These are phyloP conservation scores for Rugonectria rugulosa DNA, from an alignment of 2,329 filamentous ascomycete genomes.

Conservation along the genomic window DNA sequence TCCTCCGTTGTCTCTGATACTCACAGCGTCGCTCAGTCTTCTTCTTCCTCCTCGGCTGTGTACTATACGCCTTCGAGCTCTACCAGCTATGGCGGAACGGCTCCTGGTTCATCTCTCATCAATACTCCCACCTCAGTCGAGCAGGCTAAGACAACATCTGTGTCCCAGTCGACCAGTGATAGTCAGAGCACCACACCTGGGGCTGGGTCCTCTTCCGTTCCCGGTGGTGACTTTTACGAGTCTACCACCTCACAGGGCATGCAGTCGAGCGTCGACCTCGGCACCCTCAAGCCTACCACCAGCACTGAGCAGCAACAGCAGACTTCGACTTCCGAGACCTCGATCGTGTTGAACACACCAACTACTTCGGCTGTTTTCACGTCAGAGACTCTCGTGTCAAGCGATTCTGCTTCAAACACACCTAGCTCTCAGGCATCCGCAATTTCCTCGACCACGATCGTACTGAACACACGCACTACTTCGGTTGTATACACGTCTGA, in stretches of 20 bases:
- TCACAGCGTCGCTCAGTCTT: not conserved
- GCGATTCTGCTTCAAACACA: not conserved
- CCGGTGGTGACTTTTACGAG: slow-evolving; percentile 19
- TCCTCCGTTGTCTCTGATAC: not conserved
- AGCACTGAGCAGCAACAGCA: slow-evolving; percentile 3
- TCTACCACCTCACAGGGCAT: slow-evolving; percentile 11
- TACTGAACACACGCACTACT: too few relatives aligned
- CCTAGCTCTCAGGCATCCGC: slow-evolving; percentile 17
- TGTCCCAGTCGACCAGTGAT: slow-evolving; percentile 1
- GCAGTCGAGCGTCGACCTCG: slow-evolving; percentile 35
- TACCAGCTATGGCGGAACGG: not conserved
- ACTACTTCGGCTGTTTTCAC: slow-evolving; percentile 16
- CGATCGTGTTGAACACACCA: slow-evolving; percentile 11
- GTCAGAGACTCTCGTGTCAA: slow-evolving; percentile 10
- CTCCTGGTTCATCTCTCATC: slow-evolving; percentile 4
- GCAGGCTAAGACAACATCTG: slow-evolving; percentile 8
- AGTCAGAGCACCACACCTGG: slow-evolving; percentile 13
- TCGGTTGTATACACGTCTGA: slow-evolving; percentile 18
- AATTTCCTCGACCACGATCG: slow-evolving; percentile 7
- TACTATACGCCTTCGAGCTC: not conserved
- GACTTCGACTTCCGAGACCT: slow-evolving; percentile 16
- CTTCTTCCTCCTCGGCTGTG: not conserved
- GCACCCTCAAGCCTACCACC: slow-evolving; percentile 29
- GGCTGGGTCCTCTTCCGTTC: slow-evolving; percentile 2
- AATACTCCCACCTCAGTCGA: slow-evolving; percentile 11